A percentile compares a stretch with the other conserved stretches of the same genome.
Evolutionary conservation across 2,329 filamentous ascomycete genomes (phyloP).

Genomic region (Fusarium sp.): DNA sequence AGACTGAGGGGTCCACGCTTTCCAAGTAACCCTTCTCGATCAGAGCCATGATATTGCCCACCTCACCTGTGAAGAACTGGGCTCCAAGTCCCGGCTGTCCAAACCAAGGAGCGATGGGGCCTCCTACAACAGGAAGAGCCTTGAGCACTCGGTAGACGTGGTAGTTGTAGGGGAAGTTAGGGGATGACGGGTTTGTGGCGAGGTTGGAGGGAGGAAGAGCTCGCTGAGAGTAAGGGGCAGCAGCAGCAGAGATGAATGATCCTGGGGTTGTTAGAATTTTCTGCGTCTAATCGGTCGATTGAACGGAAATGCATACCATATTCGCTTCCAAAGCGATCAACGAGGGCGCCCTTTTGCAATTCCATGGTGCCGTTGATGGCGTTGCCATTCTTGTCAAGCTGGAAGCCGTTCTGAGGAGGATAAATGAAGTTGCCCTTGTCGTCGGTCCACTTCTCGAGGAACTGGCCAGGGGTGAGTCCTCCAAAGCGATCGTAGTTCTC

Average conservation of each 20-base stretch:
- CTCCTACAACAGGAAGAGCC: conserved; percentile 52
- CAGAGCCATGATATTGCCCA: conserved; percentile 33
- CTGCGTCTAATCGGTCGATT: neutral
- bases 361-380: conserved; percentile 55
- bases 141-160: conserved; percentile 58
- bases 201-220: conserved; percentile 59
- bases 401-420: conserved; percentile 56
- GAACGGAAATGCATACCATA: conserved; percentile 45
- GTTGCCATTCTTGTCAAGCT: conserved; percentile 45
- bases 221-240: conserved; percentile 58
- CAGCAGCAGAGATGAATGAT: conserved; percentile 53
- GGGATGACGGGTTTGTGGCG: conserved; percentile 44
- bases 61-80: conserved; percentile 45
- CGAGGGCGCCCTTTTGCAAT: conserved; percentile 52
- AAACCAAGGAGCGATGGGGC: conserved; percentile 61
- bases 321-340: conserved; percentile 61
- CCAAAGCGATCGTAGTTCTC: conserved; percentile 53
- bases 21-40: conserved; percentile 31
- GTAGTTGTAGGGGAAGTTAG: conserved; percentile 59
- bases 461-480: conserved; percentile 53
- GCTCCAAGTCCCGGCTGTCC: conserved; percentile 60
- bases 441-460: conserved; percentile 49
- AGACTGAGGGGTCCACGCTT: conserved; percentile 24
- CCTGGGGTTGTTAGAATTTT: conserved; percentile 25
- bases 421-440: conserved; percentile 46